Percentiles rank a stretch among this genome's conserved stretches.
Conservation (phyloP, 805 yeast genomes). For the Ogataea pini region DNA sequence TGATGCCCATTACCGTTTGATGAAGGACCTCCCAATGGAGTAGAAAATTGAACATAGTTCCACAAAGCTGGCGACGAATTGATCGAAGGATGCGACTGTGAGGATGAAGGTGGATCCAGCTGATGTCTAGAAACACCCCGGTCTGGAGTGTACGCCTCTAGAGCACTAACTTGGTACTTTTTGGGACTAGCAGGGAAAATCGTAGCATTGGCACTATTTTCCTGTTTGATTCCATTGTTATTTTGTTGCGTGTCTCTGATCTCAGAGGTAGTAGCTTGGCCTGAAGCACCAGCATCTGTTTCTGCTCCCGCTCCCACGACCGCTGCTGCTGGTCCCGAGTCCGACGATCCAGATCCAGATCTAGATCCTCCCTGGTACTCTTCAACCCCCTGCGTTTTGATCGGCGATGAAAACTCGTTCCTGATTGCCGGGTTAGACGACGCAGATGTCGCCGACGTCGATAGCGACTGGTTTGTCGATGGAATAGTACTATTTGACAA, state of each 20-base stretch:
- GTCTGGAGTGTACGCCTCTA: conserved; percentile 68
- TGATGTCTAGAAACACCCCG: conserved; percentile 42
- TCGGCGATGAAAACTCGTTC: conserved; percentile 25
- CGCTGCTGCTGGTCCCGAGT: too few species aligned
- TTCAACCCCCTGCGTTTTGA: conserved; percentile 16
- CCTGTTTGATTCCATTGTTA: conserved; percentile 4
- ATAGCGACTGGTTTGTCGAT: conserved; percentile 10
- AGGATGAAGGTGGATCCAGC: conserved; percentile 30
- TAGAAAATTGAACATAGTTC: conserved; percentile 81
- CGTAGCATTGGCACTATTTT: conserved; percentile 8
- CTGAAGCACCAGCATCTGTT: background rate
- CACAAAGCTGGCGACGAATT: conserved; percentile 87
- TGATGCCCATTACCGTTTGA: conserved; percentile 19
- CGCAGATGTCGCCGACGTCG: conserved; percentile 21
- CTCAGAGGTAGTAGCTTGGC: conserved; percentile 5
- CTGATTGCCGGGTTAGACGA: conserved; percentile 17
- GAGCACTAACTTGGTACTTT: conserved; percentile 48
- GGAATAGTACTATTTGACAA: conserved; percentile 18
- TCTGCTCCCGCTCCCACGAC: too few species aligned
- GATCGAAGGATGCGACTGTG: conserved; percentile 43
- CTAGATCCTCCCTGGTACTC: background rate
- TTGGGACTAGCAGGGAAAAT: conserved; percentile 33
- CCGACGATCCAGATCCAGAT: conserved; percentile 14
- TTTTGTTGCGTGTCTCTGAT: conserved; percentile 2
- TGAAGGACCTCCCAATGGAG: conserved; percentile 34